Conservation (phyloP, 257 asterid species). For the Ehretia macrophylla region DNA sequence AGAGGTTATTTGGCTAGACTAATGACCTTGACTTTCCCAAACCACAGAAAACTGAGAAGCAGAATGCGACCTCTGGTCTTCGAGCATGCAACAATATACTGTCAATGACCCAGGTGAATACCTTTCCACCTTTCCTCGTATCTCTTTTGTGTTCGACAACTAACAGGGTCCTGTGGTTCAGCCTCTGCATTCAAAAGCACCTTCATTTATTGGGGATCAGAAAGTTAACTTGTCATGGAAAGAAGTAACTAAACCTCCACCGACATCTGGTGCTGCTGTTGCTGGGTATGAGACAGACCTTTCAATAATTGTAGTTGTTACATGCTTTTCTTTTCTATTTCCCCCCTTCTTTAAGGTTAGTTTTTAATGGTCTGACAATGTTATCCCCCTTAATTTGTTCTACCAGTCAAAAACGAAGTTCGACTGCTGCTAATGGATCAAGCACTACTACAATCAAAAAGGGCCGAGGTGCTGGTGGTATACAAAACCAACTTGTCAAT, state of each 20-base stretch:
- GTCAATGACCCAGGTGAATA: conserved; percentile 68
- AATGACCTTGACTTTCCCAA: conserved; percentile 9
- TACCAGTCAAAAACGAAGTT: conserved; percentile 63
- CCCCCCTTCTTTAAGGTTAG: background rate
- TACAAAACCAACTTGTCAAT: conserved; percentile 63
- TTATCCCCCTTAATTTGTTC: background rate
- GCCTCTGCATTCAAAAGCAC: conserved; percentile 86
- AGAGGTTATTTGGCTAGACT: background rate
- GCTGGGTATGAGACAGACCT: conserved; percentile 48
- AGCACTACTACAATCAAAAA: conserved; percentile 43
- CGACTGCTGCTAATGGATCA: conserved; percentile 41
- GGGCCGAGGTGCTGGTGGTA: conserved; percentile 63
- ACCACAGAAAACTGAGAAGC: conserved; percentile 82
- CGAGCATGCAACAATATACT: conserved; percentile 81
- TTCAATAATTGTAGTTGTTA: background rate
- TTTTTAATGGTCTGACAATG: background rate
- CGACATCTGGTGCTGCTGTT: conserved; percentile 33
- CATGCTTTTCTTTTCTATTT: background rate
- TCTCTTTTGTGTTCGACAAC: background rate
- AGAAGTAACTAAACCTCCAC: conserved; percentile 54
- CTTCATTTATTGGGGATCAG: conserved; percentile 78
- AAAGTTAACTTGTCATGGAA: conserved; percentile 87
- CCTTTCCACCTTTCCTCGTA: background rate
- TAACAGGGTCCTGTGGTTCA: conserved; percentile 21
- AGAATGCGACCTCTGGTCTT: conserved; percentile 71